These are phyloP conservation scores for Scalesia atractyloides DNA, from an alignment of 129 eudicot genomes.

Conservation along the genomic window DNA sequence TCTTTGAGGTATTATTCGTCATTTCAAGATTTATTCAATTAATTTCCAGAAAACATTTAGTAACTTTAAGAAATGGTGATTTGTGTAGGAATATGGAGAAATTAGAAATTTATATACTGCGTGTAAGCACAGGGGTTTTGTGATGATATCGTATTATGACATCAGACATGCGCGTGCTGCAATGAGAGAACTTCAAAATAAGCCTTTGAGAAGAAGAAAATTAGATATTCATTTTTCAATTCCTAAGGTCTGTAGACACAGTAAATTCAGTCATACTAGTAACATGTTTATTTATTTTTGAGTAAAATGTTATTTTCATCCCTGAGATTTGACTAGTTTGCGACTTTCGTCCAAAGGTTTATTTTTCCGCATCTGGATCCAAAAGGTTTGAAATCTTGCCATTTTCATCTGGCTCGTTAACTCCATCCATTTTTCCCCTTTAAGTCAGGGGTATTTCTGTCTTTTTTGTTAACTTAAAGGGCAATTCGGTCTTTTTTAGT, in stretches of 20 bases:
- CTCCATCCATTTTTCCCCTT: no score
- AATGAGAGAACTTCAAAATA: conserved; percentile 83
- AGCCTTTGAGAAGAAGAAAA: conserved; percentile 84
- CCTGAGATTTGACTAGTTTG: no score
- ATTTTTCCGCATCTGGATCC: no score
- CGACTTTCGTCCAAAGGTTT: no score
- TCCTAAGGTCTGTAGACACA: conserved; percentile 64
- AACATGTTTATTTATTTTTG: not conserved
- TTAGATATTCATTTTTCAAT: conserved; percentile 96
- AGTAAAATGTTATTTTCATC: no score
- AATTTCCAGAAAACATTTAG: no score
- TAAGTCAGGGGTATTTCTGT: no score
- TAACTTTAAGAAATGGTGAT: conserved; percentile 9
- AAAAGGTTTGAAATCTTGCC: no score
- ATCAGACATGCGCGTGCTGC: conserved; percentile 90
- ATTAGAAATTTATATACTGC: conserved; percentile 86
- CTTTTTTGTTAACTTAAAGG: no score
- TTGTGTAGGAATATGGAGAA: conserved; percentile 83
- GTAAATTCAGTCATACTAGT: not conserved
- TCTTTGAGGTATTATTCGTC: conserved; percentile 89
- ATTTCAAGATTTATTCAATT: no score
- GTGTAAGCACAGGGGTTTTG: conserved; percentile 97
- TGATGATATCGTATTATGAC: conserved; percentile 93
- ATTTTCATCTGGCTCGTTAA: no score
- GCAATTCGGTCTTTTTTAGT: no score